These are phyloP conservation scores for Rhinocladiella similis DNA, from an alignment of 2,329 filamentous ascomycete species.

Conservation along the genomic window DNA sequence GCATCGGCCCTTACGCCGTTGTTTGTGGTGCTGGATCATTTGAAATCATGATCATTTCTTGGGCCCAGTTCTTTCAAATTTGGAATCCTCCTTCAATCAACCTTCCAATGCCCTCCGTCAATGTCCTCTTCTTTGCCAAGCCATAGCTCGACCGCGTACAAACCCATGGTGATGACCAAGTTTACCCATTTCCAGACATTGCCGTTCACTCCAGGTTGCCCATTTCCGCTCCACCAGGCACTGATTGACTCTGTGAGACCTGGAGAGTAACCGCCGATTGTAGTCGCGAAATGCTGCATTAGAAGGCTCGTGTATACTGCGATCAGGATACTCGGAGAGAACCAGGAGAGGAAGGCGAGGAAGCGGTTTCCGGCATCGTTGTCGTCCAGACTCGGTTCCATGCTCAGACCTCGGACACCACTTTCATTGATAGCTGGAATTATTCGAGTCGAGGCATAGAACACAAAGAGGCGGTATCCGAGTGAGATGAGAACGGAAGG, in stretches of 20 bases:
- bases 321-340: constrained; percentile 90
- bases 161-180: constrained; percentile 78
- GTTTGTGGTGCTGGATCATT: neutral
- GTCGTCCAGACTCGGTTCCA: constrained; percentile 84
- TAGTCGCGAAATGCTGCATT: constrained; percentile 90
- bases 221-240: constrained; percentile 71
- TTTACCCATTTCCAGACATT: constrained; percentile 95
- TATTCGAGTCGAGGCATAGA: constrained; percentile 93
- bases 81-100: constrained; percentile 64
- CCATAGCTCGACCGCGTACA: constrained; percentile 89
- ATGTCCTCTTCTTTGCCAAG: constrained; percentile 76
- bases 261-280: constrained; percentile 51
- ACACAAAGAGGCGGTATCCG: constrained; percentile 88
- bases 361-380: constrained; percentile 77
- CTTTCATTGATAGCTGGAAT: constrained; percentile 90
- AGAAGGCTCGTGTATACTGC: constrained; percentile 94
- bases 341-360: constrained; percentile 84
- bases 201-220: constrained; percentile 78
- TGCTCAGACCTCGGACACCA: constrained; percentile 76
- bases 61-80: neutral
- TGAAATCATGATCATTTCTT: neutral
- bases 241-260: constrained; percentile 58
- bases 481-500: constrained; percentile 95
- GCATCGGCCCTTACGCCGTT: too few relatives aligned
- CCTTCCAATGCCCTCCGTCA: constrained; percentile 87